Evolutionary conservation across 129 eudicot genomes (phyloP).

Genomic region (Pittosporum tobira): DNA sequence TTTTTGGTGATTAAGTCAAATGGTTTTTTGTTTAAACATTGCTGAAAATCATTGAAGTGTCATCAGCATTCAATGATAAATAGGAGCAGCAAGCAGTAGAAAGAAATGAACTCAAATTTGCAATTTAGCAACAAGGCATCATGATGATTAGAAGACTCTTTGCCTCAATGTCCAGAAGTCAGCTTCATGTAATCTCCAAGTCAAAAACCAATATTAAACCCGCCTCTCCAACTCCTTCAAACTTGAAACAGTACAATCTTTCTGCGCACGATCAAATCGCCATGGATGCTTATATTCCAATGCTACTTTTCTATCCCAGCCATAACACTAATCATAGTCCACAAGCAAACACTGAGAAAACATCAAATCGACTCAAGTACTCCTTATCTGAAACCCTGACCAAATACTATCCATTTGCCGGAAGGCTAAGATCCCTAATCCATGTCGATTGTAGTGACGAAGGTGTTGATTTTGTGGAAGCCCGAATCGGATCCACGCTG

Average conservation of each 20-base stretch:
- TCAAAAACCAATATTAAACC: background rate
- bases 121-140: too few species aligned
- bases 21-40: too few species aligned
- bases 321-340: background rate
- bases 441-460: conserved; percentile 17
- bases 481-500: background rate
- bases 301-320: conserved; percentile 18
- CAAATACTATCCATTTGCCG: conserved; percentile 18
- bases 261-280: conserved; percentile 5
- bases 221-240: conserved; percentile 19
- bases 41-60: too few species aligned
- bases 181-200: background rate
- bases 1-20: too few species aligned
- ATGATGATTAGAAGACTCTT: too few species aligned
- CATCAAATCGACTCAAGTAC: background rate
- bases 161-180: background rate
- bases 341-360: background rate
- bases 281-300: background rate
- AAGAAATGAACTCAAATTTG: too few species aligned
- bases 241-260: conserved; percentile 6
- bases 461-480: conserved; percentile 22
- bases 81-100: too few species aligned
- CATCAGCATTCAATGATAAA: too few species aligned
- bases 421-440: conserved; percentile 6
- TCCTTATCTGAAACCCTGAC: conserved; percentile 23